A percentile compares a stretch with the other conserved stretches of the same genome.
Evolutionary conservation across 2,329 filamentous ascomycete genomes (phyloP).

Genomic region (Zelopaecilomyces penicillatus): DNA sequence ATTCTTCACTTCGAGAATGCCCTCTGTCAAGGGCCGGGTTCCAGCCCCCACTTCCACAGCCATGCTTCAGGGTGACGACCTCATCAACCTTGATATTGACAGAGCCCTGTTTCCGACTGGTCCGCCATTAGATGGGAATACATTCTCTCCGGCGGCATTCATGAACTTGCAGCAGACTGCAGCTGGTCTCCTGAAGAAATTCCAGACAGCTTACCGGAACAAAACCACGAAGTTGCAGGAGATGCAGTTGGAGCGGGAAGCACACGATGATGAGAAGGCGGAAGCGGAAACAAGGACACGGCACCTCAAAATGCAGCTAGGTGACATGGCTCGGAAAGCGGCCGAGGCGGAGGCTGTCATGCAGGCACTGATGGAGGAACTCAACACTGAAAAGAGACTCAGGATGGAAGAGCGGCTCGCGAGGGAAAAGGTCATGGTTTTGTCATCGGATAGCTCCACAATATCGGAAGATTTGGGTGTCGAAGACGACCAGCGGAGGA

Average conservation of each 20-base stretch:
- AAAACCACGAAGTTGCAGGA: slow-evolving; percentile 43
- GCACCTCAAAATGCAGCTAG: slow-evolving; percentile 51
- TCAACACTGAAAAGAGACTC: slow-evolving; percentile 42
- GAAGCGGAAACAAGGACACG: slow-evolving; percentile 44
- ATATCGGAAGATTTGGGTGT: slow-evolving; percentile 45
- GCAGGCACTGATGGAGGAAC: slow-evolving; percentile 39
- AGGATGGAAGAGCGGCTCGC: slow-evolving; percentile 30
- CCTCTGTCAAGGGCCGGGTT: slow-evolving; percentile 26
- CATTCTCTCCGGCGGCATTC: slow-evolving; percentile 51
- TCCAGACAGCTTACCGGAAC: slow-evolving; percentile 51
- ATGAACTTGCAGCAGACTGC: slow-evolving; percentile 55
- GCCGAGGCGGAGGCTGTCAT: slow-evolving; percentile 46
- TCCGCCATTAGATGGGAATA: slow-evolving; percentile 33
- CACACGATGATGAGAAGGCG: slow-evolving; percentile 45
- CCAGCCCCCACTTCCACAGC: slow-evolving; percentile 14
- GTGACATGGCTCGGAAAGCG: slow-evolving; percentile 47
- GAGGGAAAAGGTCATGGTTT: slow-evolving; percentile 15
- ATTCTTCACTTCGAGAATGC: slow-evolving; percentile 38
- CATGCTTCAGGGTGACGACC: slow-evolving; percentile 38
- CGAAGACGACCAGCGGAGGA: slow-evolving; percentile 40
- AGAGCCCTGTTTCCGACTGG: slow-evolving; percentile 43
- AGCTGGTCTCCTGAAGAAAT: slow-evolving; percentile 42
- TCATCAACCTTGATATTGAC: slow-evolving; percentile 47
- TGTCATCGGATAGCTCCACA: slow-evolving; percentile 29
- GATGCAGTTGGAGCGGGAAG: slow-evolving; percentile 44